Conservation (phyloP, 495 filamentous ascomycete genomes). For the Penicillium silybi region DNA sequence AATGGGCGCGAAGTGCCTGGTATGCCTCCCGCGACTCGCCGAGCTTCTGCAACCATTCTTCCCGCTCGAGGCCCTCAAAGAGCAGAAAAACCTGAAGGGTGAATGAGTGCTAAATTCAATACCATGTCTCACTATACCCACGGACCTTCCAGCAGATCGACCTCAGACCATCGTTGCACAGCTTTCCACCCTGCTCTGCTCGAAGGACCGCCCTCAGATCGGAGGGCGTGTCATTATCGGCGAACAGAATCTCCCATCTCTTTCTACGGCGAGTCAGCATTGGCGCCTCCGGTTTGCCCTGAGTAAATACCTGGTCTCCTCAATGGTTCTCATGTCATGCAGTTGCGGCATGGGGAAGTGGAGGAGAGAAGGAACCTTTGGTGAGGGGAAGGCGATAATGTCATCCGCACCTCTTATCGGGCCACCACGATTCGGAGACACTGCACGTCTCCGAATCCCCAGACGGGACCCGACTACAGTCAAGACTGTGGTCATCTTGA, state of each 20-base stretch:
- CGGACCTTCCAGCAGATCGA: conserved; percentile 92
- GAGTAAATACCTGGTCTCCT: conserved; percentile 53
- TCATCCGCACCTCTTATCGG: conserved; percentile 25
- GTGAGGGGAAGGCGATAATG: conserved; percentile 17
- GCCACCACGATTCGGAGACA: conserved; percentile 6
- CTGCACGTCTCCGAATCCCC: conserved; percentile 8
- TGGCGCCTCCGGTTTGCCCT: not conserved
- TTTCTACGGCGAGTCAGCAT: conserved; percentile 30
- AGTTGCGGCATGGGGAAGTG: conserved; percentile 14
- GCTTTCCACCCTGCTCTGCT: conserved; percentile 48
- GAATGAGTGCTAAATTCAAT: conserved; percentile 10
- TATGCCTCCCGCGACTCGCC: conserved; percentile 71
- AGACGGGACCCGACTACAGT: not conserved
- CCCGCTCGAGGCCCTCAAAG: conserved; percentile 62
- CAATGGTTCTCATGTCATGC: conserved; percentile 58
- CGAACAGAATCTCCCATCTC: conserved; percentile 66
- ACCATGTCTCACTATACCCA: not conserved
- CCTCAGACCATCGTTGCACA: conserved; percentile 69
- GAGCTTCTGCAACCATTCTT: conserved; percentile 65
- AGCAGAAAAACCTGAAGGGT: conserved; percentile 68
- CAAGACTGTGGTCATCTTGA: not conserved
- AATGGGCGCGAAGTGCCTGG: conserved; percentile 63
- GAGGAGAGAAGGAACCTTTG: conserved; percentile 5
- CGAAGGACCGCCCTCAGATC: conserved; percentile 66
- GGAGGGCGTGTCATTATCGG: conserved; percentile 52